Evolutionary conservation across 2,329 filamentous ascomycete species (phyloP).

Genomic region (Pleomassaria siparia): DNA sequence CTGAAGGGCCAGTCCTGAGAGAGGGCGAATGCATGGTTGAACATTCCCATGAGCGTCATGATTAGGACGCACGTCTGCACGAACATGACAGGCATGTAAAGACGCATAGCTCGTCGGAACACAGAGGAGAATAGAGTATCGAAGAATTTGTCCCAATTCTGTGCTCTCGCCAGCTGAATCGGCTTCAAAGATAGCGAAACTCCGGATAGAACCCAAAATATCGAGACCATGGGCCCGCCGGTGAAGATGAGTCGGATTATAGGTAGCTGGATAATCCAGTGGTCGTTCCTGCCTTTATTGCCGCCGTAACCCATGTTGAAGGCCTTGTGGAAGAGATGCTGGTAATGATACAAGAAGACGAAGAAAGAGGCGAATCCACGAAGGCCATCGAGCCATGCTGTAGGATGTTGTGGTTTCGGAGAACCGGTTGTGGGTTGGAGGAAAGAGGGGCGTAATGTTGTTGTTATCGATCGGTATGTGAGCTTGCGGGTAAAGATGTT

Average conservation of each 20-base stretch:
- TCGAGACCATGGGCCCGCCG: slow-evolving; percentile 57
- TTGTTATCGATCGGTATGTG: neutral
- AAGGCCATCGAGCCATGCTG: slow-evolving; percentile 56
- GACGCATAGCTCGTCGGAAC: slow-evolving; percentile 50
- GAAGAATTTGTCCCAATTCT: slow-evolving; percentile 39
- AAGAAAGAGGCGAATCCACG: slow-evolving; percentile 64
- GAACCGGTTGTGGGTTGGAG: neutral
- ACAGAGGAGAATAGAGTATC: slow-evolving; percentile 49
- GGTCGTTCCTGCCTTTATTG: slow-evolving; percentile 55
- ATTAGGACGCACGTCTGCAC: slow-evolving; percentile 49
- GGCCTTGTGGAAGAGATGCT: slow-evolving; percentile 60
- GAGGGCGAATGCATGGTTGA: slow-evolving; percentile 13
- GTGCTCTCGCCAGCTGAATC: slow-evolving; percentile 41
- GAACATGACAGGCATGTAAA: slow-evolving; percentile 52
- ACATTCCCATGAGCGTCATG: slow-evolving; percentile 16
- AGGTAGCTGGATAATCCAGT: slow-evolving; percentile 49
- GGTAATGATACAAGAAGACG: slow-evolving; percentile 61
- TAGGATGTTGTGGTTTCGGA: slow-evolving; percentile 4
- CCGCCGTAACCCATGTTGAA: slow-evolving; percentile 43
- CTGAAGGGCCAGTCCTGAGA: slow-evolving; percentile 19
- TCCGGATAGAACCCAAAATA: slow-evolving; percentile 52
- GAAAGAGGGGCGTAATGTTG: slow-evolving; percentile 2
- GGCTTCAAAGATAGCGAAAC: slow-evolving; percentile 51
- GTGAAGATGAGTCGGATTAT: slow-evolving; percentile 61
- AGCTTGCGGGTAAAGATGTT: neutral